A percentile compares a stretch with the other conserved stretches of the same genome.
Conservation (phyloP, 2,329 filamentous ascomycete genomes). For the Sporothrix euskadiensis region DNA sequence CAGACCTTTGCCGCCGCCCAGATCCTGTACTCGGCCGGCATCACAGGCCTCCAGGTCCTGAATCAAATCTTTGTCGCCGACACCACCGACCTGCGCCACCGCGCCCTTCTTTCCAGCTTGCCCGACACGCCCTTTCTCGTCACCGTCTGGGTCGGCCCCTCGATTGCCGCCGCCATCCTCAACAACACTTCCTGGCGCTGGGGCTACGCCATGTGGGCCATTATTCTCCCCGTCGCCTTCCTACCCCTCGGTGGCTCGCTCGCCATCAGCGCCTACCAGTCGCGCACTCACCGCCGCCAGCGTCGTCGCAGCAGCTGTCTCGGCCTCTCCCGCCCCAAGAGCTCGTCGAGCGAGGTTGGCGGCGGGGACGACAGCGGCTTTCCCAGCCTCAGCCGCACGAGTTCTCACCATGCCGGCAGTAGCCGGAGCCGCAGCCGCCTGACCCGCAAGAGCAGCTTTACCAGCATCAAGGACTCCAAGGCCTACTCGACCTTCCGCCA, state of each 20-base stretch:
- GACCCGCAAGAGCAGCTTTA: background rate
- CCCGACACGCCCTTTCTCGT: conserved; percentile 61
- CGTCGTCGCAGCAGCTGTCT: conserved; percentile 52
- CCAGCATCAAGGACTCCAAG: conserved; percentile 1
- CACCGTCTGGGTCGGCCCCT: conserved; percentile 61
- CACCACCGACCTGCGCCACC: conserved; percentile 59
- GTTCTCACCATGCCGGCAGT: background rate
- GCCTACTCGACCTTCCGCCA: conserved; percentile 25
- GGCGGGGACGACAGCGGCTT: background rate
- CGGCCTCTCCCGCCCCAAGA: conserved; percentile 45
- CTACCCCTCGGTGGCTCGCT: conserved; percentile 56
- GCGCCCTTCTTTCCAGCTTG: conserved; percentile 59
- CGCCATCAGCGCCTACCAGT: conserved; percentile 46
- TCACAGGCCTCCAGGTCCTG: conserved; percentile 50
- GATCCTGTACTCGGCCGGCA: conserved; percentile 62
- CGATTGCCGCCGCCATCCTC: conserved; percentile 52
- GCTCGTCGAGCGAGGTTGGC: conserved; percentile 26
- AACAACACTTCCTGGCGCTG: conserved; percentile 56
- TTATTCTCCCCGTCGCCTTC: conserved; percentile 59
- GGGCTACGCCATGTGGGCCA: conserved; percentile 64
- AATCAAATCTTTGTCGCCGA: conserved; percentile 67
- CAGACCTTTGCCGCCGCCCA: conserved; percentile 54
- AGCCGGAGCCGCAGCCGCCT: conserved; percentile 36
- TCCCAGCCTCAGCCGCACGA: conserved; percentile 9
- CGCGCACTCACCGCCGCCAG: conserved; percentile 24